Evolutionary conservation across 2,329 filamentous ascomycete species (phyloP), one percentile per base, ranked within the genome.

Genomic region (Fusarium sp.): DNA sequence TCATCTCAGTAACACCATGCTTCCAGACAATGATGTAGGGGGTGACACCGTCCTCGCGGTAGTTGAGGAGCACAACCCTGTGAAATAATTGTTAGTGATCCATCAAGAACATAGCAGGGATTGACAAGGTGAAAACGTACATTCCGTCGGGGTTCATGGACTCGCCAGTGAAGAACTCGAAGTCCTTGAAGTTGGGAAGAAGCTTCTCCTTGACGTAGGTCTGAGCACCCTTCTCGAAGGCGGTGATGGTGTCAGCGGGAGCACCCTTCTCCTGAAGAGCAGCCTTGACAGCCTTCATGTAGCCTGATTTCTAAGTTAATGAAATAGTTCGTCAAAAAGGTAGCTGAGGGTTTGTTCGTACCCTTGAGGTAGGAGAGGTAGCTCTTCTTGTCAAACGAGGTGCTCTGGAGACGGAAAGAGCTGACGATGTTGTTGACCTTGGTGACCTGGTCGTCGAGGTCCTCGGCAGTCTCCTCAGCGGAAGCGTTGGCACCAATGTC

Each of bases 401-500:
- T 93, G 77, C 83, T 82, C 80, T 90, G 85, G 65, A 97, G 87
- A 77, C 92, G 92, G 90, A 98, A 98, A 73, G 91, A 91, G 84
- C 93, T 84, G 77, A 96, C 86, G 65, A 98, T 88, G 81, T 99
- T 93, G 85, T 96, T 96, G 82, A 97, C 93, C 76, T 88, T 87
- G 80, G 89, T 79, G 57, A 79, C 78, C 43, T 71, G 52, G 72
- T 96, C 92, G 45, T 96, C 93, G 71, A 88, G 71, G 67, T 78
- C 90, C 72, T 93, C 92, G 0, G 89, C 91, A 53, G 83, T 91
- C 77, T 91, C 94, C 84, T 98, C 95, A 63, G 95, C 93, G 72
- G 94, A 98, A 72, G 95, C 91, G 81, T 99, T 99, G 84, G 93
- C 95, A 79, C 95, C 95, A 74, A 85, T 95, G 79, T 95, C 91